Evolutionary conservation across 139 green algal genomes (phyloP), one percentile per base, ranked within the genome.

Genomic region (Bryopsis sp.): DNA sequence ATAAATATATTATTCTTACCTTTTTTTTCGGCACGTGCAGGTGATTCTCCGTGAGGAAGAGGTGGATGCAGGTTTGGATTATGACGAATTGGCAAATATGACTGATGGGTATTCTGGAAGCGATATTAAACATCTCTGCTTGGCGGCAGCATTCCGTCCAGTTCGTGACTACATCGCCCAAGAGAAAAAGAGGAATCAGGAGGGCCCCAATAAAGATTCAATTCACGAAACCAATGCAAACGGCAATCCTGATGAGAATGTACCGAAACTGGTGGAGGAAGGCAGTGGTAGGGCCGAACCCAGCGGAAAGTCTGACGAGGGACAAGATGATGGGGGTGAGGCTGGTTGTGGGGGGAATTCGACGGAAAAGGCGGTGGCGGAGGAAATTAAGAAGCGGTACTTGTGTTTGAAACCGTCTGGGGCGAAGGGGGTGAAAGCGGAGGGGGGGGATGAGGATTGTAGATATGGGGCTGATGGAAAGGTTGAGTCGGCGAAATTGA

Each of bases 121-220:
- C 28, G 85, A 91, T 72, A 74, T 91, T 11, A 80, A 83, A 54
- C 85, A 88, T 64, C 67, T 91, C 19, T 88, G 82, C 73, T 75
- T 84, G 11, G 81, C 82, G 0, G 84, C 85, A 4, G 85, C 85
- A 1, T 91, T 88, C 61, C 81, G 72, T 34, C 85, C 84, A 36
- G 85, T 91, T 34, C 48, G 80, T 2, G 81, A 91, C 58, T 68
- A 74, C 26, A 46, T 87, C 15, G 72, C 77, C 0, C 32, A 29
- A 0, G 74, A 82, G 48, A 33, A 73, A 2, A 34, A 43, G 34
- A 22, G 38, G 26, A 6, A 19, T 7, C 8, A 65, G 3, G 28
- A 26, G 8, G 32, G 7, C 24, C 28, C 24, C 4, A 5, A 26
- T 33, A 7, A 22, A 24, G 58, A 39, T 11, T 22, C 58, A 26